Base-by-base conservation (phyloP, 139 green algal genomes). In the Spirogloea muscicola region DNA sequence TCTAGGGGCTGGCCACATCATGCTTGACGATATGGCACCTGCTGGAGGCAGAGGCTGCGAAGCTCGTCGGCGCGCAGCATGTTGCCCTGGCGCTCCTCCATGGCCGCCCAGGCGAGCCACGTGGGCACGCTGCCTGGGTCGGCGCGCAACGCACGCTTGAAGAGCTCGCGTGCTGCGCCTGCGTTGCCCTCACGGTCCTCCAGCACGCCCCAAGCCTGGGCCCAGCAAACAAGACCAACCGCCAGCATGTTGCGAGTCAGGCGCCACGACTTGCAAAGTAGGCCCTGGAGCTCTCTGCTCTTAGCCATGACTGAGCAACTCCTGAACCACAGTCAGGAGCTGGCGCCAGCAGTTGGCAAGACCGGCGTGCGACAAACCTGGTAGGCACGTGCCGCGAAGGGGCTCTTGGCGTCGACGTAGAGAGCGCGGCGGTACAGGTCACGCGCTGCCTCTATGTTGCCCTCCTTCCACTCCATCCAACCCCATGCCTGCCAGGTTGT, bases 401-500 rank as follows among this genome's bases (percentile, higher is more conserved):
- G 49, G 21, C 29, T 49, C 5, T 27, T 61, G 25, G 29, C 21
- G 16, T 76, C 84, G 0, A 89, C 88, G 90, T 91, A 96, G 25
- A 97, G 86, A 27, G 91, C 94, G 79, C 91, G 77, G 84, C 97
- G 92, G 81, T 97, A 97, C 55, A 98, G 88, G 51, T 91, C 63
- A 3, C 93, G 83, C 2, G 94, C 92, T n/a, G 65, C 61, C 27
- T 90, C 86, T 27, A 88, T 18, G 39, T 93, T 82, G 4, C 88
- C 87, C 73, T 75, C 69, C 27, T 79, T 76, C 36, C 77, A 88
- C 85, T 97, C 94, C 88, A 97, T 91, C 37, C 83, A 38, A 13
- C 31, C 82, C 79, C 79, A 87, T 13, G 82, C 82, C 69, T 87
- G 79, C 39, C n/a, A n/a, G n/a, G n/a, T n/a, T n/a, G n/a, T n/a